Percentiles rank a stretch among this genome's conserved stretches.
Conservation (phyloP, 2,329 filamentous ascomycete genomes). For the Exophiala sp. region DNA sequence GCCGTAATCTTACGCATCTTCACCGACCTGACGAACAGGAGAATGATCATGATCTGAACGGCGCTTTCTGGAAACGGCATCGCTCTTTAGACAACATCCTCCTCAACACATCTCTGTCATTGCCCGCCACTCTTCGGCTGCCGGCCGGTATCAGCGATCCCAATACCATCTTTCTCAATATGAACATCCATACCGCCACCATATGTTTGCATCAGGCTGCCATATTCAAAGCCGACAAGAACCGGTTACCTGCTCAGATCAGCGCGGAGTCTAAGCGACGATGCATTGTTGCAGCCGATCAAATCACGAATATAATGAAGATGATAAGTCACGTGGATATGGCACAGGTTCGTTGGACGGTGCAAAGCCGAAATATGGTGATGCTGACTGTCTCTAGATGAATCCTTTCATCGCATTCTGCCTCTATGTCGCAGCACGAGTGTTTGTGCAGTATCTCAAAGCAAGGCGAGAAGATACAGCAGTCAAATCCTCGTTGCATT, state of each 20-base stretch:
- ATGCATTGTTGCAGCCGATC: conserved; percentile 88
- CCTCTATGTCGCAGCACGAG: conserved; percentile 89
- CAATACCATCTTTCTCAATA: conserved; percentile 90
- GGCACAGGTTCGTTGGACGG: conserved; percentile 60
- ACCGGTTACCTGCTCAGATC: conserved; percentile 71
- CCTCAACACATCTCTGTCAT: conserved; percentile 75
- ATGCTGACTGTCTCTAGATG: conserved; percentile 56
- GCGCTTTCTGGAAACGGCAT: conserved; percentile 94
- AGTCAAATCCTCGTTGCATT: conserved; percentile 78
- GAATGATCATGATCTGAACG: conserved; percentile 80
- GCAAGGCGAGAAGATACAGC: conserved; percentile 79
- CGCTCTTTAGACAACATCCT: conserved; percentile 84
- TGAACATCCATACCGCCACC: conserved; percentile 93
- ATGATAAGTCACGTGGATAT: conserved; percentile 90
- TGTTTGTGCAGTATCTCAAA: conserved; percentile 96
- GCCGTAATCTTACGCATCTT: conserved; percentile 83
- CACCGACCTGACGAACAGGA: conserved; percentile 82
- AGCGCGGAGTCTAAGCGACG: conserved; percentile 86
- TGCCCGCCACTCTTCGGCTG: conserved; percentile 78
- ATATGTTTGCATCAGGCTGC: conserved; percentile 98
- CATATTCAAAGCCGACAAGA: conserved; percentile 94
- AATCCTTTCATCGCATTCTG: conserved; percentile 96
- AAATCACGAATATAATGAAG: conserved; percentile 92
- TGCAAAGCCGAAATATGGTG: background rate
- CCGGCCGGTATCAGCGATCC: conserved; percentile 71